Evolutionary conservation across 208 protist genomes (phyloP), one percentile per base, ranked within the genome.

Genomic region (Herpetomonas samuelpessoai): DNA sequence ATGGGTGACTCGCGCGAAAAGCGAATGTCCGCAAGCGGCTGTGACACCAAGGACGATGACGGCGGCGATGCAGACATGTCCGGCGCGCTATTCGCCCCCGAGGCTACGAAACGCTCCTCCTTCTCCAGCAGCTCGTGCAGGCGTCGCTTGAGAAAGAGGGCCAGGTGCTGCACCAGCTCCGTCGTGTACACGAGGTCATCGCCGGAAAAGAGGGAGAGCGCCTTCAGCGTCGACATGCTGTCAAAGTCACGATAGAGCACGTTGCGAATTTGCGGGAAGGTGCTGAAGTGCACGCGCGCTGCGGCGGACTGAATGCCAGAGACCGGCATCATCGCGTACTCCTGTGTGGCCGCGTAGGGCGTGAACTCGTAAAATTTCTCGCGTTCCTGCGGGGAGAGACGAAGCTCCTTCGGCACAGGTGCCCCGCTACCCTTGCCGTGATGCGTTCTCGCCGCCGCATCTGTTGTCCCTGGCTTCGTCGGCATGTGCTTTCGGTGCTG

Each of bases 251-350:
- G 73, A 57, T 88, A 68, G 45, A 92, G 53, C 7, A 80, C 61
- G 61, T 92, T 92, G 14, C 74, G 75, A 1, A 92, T 35, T 62
- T 89, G 75, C 21, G 79, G 79, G 44, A 84, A 86, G 2, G 76
- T 88, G 1, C 44, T 46, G 35, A 89, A 84, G n/a, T 38, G 62
- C 21, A 89, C 68, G 1, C 47, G 59, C 45, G 75, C 39, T 18
- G 67, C 25, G 1, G 74, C 62, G 1, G 69, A 64, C 14, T 41
- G 65, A 29, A 54, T 49, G 41, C 35, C 49, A 16, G 31, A 21
- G 0, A 92, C 70, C 38, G 82, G 82, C 30, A 81, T 74, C 79
- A 92, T 84, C 6, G 86, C 86, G 64, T 83, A 82, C 21, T 83
- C 62, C 62, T 92, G 86, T 31, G 71, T 76, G 18, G 67, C 62